These are phyloP conservation scores for Oryza brachyantha DNA, from an alignment of 176 grass and related monocot genomes.

Conservation along the genomic window DNA sequence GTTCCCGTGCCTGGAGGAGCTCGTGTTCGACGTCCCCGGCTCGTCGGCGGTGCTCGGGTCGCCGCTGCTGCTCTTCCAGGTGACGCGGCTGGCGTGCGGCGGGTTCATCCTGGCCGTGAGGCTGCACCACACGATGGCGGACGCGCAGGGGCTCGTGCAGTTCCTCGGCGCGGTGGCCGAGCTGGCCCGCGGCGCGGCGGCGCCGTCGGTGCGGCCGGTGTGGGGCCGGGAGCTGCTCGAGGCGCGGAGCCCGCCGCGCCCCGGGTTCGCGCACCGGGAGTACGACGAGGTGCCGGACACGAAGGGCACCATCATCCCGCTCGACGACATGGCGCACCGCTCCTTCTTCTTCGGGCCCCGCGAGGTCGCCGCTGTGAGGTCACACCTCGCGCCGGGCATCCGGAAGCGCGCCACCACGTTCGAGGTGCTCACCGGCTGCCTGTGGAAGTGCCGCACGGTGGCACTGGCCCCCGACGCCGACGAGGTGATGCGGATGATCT, in stretches of 20 bases:
- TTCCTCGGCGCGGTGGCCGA: slow-evolving; percentile 57
- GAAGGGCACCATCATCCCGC: slow-evolving; percentile 65
- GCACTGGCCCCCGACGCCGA: slow-evolving; percentile 58
- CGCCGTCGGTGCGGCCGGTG: slow-evolving; percentile 45
- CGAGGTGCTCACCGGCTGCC: slow-evolving; percentile 70
- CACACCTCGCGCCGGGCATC: slow-evolving; percentile 37
- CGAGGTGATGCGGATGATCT: slow-evolving; percentile 81
- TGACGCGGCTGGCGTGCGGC: slow-evolving; percentile 64
- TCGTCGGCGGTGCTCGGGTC: slow-evolving; percentile 52
- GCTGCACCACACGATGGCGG: slow-evolving; percentile 56
- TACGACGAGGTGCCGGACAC: slow-evolving; percentile 76
- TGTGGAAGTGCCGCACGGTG: slow-evolving; percentile 72
- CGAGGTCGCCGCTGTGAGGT: slow-evolving; percentile 48
- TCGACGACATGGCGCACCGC: slow-evolving; percentile 68
- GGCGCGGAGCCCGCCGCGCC: slow-evolving; percentile 46
- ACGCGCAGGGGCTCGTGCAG: slow-evolving; percentile 56
- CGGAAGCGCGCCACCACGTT: slow-evolving; percentile 56
- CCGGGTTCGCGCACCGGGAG: slow-evolving; percentile 57
- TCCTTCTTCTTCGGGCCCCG: slow-evolving; percentile 69
- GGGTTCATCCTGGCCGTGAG: slow-evolving; percentile 61
- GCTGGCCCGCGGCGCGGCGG: slow-evolving; percentile 47
- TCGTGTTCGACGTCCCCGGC: slow-evolving; percentile 64
- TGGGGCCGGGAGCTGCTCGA: slow-evolving; percentile 57
- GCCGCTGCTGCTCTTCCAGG: slow-evolving; percentile 73
- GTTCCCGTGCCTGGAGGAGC: slow-evolving; percentile 65